Conservation (phyloP, 768 basidiomycete species). For the Candolleomyces efflorescens region DNA sequence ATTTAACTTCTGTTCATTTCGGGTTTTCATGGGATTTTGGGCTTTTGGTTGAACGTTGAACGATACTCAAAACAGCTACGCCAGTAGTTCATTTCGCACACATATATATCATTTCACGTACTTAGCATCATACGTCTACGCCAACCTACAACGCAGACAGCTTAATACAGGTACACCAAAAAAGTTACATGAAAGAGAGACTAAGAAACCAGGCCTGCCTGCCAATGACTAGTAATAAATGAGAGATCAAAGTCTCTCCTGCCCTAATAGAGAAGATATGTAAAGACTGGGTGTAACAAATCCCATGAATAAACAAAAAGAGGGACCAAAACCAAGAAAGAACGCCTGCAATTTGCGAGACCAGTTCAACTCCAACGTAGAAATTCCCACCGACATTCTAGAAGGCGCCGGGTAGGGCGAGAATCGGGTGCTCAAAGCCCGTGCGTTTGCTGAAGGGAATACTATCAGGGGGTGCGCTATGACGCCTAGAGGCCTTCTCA, state of each 20-base stretch:
- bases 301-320: not conserved
- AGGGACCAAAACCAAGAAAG: not conserved
- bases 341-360: not conserved
- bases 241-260: no score
- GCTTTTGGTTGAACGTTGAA: not conserved
- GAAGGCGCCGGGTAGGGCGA: conserved; percentile 57
- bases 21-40: not conserved
- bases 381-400: conserved; percentile 20
- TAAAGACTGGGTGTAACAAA: not conserved
- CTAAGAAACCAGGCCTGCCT: not conserved
- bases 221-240: not conserved
- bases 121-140: no score
- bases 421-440: conserved; percentile 57
- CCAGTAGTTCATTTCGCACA: not conserved
- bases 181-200: not conserved
- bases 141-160: no score
- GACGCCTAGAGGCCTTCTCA: conserved; percentile 37
- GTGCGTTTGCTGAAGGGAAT: conserved; percentile 39
- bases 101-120: no score
- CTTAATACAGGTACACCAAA: no score
- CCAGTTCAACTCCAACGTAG: not conserved
- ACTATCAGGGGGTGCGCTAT: conserved; percentile 63
- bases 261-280: no score
- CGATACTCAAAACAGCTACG: not conserved
- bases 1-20: not conserved